Conservation (phyloP, 148 eudicot genomes). For the Rhododendron griersonianum region DNA sequence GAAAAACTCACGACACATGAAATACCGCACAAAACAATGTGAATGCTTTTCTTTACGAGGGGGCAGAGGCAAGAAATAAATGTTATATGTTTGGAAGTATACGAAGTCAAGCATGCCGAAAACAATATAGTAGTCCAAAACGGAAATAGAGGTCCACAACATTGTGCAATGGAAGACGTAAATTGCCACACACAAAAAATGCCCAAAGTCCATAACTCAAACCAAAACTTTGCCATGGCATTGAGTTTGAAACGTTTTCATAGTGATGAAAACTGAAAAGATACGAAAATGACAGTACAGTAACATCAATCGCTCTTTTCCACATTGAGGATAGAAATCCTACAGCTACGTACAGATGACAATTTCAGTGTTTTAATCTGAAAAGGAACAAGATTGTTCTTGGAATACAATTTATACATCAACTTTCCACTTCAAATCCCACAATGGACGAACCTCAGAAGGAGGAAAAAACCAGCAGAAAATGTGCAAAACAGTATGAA, state of each 20-base stretch:
- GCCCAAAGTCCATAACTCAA: background rate
- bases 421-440: background rate
- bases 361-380: background rate
- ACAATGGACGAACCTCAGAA: background rate
- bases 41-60: background rate
- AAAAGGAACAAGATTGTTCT: background rate
- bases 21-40: background rate
- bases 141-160: background rate
- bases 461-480: background rate
- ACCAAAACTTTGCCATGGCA: background rate
- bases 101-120: background rate
- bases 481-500: background rate
- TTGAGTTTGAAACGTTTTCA: background rate
- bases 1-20: background rate
- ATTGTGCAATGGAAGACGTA: background rate
- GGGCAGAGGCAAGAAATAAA: background rate
- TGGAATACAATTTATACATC: background rate
- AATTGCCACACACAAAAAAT: background rate
- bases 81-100: background rate
- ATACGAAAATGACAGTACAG: background rate
- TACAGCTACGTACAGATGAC: background rate
- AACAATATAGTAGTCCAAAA: background rate
- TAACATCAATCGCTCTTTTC: background rate
- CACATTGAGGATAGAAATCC: background rate
- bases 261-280: background rate